Evolutionary conservation across 345 rosid species (phyloP).

Genomic region (Eucalyptus tenuipes): DNA sequence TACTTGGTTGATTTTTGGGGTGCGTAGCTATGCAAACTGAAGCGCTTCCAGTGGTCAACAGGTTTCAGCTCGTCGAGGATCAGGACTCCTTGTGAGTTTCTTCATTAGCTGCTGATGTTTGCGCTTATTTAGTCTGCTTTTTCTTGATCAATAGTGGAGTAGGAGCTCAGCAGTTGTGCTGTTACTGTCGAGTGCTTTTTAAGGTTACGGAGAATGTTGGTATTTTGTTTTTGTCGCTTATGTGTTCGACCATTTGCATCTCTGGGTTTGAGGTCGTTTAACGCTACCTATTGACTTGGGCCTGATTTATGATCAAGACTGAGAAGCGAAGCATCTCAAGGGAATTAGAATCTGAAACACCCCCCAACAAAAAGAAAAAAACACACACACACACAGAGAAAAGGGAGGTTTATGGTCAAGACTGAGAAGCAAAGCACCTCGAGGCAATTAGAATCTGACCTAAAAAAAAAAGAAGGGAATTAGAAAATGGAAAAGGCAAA

Average conservation of each 20-base stretch:
- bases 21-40: constrained; percentile 80
- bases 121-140: background rate
- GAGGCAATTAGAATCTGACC: background rate
- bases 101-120: background rate
- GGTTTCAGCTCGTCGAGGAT: constrained; percentile 46
- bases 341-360: background rate
- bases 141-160: background rate
- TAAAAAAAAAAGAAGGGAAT: background rate
- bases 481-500: background rate
- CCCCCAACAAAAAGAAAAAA: too few species aligned
- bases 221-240: background rate
- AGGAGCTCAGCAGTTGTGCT: background rate
- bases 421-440: background rate
- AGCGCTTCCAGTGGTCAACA: constrained; percentile 71
- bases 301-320: background rate
- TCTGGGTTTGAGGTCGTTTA: background rate
- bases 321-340: background rate
- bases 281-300: background rate
- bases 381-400: rapidly evolving
- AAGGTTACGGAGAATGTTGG: background rate
- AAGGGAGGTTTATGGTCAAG: background rate
- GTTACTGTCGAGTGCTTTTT: background rate
- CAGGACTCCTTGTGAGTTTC: constrained; percentile 34
- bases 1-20: background rate
- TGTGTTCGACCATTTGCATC: background rate